Conservation (phyloP, 768 basidiomycete genomes). For the Baorangia bicolor region DNA sequence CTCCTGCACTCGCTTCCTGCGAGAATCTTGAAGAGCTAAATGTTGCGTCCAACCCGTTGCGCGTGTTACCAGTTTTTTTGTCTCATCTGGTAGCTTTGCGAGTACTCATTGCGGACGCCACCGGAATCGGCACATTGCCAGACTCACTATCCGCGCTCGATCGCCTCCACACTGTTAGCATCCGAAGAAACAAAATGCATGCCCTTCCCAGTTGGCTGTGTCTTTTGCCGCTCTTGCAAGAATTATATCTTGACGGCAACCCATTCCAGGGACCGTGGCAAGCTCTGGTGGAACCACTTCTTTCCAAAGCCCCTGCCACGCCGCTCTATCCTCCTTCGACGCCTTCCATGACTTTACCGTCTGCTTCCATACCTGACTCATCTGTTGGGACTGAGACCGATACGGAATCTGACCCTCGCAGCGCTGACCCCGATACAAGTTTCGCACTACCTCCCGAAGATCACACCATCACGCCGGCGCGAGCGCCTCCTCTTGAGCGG, state of each 20-base stretch:
- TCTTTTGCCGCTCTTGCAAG: conserved; percentile 79
- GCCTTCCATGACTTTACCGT: conserved; percentile 53
- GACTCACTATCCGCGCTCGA: conserved; percentile 69
- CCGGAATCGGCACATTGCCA: conserved; percentile 76
- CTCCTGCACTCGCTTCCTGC: conserved; percentile 80
- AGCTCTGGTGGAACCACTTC: conserved; percentile 81
- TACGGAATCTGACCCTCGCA: conserved; percentile 52
- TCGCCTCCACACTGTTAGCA: conserved; percentile 83
- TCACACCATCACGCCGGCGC: conserved; percentile 69
- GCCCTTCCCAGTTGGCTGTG: conserved; percentile 95
- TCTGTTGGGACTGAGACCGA: conserved; percentile 48
- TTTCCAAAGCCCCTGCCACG: conserved; percentile 59
- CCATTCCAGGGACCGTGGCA: conserved; percentile 95
- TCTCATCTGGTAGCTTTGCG: conserved; percentile 72
- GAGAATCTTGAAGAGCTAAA: conserved; percentile 89
- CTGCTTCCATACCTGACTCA: conserved; percentile 47
- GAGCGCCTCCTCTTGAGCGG: conserved; percentile 52
- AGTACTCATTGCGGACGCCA: conserved; percentile 91
- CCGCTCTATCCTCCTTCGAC: conserved; percentile 67
- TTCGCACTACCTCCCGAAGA: conserved; percentile 47
- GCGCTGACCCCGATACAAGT: conserved; percentile 34
- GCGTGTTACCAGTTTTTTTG: conserved; percentile 89
- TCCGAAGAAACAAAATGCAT: conserved; percentile 85
- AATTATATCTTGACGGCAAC: conserved; percentile 90
- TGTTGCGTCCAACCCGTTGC: conserved; percentile 86